phyloP scores from a whole-genome alignment of 1,139 yeast species.

The Taphrina pruni region DNA sequence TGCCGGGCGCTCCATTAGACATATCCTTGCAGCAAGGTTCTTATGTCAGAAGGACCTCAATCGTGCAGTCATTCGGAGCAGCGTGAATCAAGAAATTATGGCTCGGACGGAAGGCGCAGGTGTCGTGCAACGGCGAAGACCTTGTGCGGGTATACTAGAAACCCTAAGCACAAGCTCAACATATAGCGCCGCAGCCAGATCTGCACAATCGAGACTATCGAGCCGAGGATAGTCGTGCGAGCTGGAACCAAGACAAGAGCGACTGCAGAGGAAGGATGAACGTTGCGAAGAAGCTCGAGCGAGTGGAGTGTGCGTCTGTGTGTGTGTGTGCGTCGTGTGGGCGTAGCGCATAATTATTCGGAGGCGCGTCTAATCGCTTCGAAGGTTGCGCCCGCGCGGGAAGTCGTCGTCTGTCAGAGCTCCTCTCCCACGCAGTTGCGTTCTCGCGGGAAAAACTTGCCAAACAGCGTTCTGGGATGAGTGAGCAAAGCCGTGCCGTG shows the following conservation, averaged over 20 bases:
- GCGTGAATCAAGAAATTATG: background rate
- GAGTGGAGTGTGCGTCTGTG: background rate
- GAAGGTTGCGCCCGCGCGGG: constrained; percentile 6
- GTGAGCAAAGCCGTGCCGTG: constrained; percentile 10
- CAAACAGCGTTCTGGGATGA: constrained; percentile 3
- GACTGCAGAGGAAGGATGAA: background rate
- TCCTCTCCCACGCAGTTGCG: constrained; percentile 7
- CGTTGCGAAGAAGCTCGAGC: background rate
- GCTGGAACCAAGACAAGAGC: background rate
- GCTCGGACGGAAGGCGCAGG: background rate
- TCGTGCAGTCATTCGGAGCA: background rate
- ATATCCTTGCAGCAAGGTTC: background rate
- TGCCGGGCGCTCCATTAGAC: constrained; percentile 27
- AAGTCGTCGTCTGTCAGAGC: background rate
- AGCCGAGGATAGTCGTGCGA: too few relatives aligned
- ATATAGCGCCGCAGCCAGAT: background rate
- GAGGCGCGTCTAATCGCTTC: constrained; percentile 1
- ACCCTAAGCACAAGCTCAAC: background rate
- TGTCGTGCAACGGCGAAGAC: background rate
- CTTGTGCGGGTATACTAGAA: background rate
- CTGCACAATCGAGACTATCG: too few relatives aligned
- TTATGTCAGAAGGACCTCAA: background rate
- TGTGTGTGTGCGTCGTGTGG: constrained; percentile 1
- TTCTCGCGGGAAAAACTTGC: constrained; percentile 21
- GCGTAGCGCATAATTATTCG: constrained; percentile 4